These are phyloP conservation scores for Starmerella etchellsii DNA, from an alignment of 805 yeast species.

Conservation along the genomic window DNA sequence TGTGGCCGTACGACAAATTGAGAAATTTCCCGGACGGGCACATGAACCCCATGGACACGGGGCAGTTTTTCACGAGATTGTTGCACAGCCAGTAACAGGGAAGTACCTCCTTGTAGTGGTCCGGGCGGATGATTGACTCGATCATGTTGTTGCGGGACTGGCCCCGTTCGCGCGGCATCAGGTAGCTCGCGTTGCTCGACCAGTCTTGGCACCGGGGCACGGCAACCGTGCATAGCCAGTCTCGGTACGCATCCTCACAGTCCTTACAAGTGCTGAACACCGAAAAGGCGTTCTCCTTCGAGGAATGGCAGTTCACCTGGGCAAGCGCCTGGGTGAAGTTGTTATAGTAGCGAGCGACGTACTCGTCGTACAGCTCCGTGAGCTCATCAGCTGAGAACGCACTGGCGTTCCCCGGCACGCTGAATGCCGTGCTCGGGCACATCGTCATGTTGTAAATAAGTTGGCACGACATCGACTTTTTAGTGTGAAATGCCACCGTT, in stretches of 20 bases:
- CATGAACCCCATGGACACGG: slow-evolving; percentile 54
- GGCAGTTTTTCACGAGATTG: slow-evolving; percentile 71
- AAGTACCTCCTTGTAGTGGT: slow-evolving; percentile 59
- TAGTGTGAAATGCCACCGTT: slow-evolving; percentile 40
- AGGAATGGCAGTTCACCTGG: slow-evolving; percentile 58
- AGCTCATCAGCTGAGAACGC: slow-evolving; percentile 29
- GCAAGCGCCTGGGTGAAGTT: slow-evolving; percentile 69
- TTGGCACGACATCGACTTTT: slow-evolving; percentile 51
- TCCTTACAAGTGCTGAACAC: slow-evolving; percentile 61
- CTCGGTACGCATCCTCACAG: slow-evolving; percentile 56
- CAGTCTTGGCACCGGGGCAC: slow-evolving; percentile 70
- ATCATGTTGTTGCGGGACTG: slow-evolving; percentile 51
- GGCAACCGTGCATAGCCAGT: slow-evolving; percentile 82
- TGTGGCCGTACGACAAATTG: slow-evolving; percentile 23
- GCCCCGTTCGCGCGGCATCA: slow-evolving; percentile 34
- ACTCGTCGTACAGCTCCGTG: slow-evolving; percentile 44
- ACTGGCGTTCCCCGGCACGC: slow-evolving; percentile 53
- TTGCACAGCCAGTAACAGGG: slow-evolving; percentile 81
- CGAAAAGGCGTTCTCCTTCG: slow-evolving; percentile 54
- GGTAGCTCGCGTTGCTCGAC: slow-evolving; percentile 26
- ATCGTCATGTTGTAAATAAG: slow-evolving; percentile 62
- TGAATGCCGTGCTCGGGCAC: slow-evolving; percentile 71
- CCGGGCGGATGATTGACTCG: slow-evolving; percentile 42
- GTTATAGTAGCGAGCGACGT: slow-evolving; percentile 42
- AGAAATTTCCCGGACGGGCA: slow-evolving; percentile 44